Percentiles rank a stretch among this genome's conserved stretches.
phyloP scores from a whole-genome alignment of 2,329 filamentous ascomycete genomes.

The Exophiala sideris region DNA sequence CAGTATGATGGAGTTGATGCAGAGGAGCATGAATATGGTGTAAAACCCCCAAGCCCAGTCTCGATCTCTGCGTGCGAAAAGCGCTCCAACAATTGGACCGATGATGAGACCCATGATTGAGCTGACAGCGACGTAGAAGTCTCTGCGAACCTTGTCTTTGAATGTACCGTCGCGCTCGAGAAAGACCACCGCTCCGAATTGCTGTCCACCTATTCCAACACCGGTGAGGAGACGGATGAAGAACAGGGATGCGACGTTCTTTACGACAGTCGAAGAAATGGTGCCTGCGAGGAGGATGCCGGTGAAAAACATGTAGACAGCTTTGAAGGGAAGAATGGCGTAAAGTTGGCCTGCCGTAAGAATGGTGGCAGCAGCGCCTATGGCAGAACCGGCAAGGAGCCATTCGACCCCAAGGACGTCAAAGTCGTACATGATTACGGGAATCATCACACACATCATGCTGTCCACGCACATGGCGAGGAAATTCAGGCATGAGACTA shows the following conservation, averaged over 20 bases:
- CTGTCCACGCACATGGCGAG: constrained; percentile 11
- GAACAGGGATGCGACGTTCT: constrained; percentile 16
- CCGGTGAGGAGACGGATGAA: constrained; percentile 12
- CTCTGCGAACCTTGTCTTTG: constrained; percentile 18
- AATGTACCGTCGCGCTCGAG: constrained; percentile 16
- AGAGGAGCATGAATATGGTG: constrained; percentile 6
- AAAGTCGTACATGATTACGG: constrained; percentile 13
- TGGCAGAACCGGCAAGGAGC: constrained; percentile 16
- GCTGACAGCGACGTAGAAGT: constrained; percentile 20
- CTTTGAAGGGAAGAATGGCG: constrained; percentile 15
- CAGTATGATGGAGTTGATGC: constrained; percentile 4
- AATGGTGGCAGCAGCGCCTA: constrained; percentile 15
- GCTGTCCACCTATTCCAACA: constrained; percentile 17
- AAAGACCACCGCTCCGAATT: constrained; percentile 17
- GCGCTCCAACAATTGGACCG: constrained; percentile 17
- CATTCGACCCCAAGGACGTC: constrained; percentile 21
- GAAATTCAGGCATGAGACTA: constrained; percentile 15
- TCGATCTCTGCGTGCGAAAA: constrained; percentile 12
- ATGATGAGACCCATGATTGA: constrained; percentile 13
- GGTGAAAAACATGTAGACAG: constrained; percentile 12
- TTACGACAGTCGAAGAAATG: constrained; percentile 11
- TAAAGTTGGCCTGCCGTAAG: constrained; percentile 20
- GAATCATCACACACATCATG: constrained; percentile 19
- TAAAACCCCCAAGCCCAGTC: constrained; percentile 17
- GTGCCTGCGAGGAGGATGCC: constrained; percentile 11